These are phyloP conservation scores for Penicillium flavigenum DNA, from an alignment of 495 filamentous ascomycete genomes.

Conservation along the genomic window DNA sequence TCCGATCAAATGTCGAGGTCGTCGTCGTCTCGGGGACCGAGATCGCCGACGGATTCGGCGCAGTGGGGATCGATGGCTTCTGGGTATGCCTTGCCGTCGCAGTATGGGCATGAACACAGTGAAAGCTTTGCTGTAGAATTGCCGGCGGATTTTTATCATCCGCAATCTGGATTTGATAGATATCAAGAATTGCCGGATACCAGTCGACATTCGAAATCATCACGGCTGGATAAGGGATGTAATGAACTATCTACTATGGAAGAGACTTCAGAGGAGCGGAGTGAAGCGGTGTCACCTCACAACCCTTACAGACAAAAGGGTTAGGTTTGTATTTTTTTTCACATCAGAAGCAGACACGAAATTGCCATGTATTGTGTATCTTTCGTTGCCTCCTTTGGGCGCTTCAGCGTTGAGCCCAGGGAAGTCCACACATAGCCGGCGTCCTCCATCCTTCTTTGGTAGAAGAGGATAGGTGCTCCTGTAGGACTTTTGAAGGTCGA, in stretches of 20 bases:
- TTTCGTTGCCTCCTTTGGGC: too few relatives aligned
- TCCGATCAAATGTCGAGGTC: conserved; percentile 10
- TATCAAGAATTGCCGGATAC: conserved; percentile 9
- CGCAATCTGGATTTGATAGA: background rate
- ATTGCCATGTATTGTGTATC: background rate
- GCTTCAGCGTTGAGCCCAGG: too few relatives aligned
- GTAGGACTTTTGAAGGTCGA: too few relatives aligned
- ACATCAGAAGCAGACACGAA: background rate
- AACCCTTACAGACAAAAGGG: background rate
- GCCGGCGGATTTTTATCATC: conserved; percentile 15
- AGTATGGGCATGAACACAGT: background rate
- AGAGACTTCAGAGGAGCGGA: background rate
- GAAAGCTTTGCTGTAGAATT: conserved; percentile 12
- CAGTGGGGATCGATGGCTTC: background rate
- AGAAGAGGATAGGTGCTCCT: too few relatives aligned
- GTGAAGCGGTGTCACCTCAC: background rate
- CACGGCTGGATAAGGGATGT: conserved; percentile 2
- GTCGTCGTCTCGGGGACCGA: background rate
- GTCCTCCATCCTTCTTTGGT: too few relatives aligned
- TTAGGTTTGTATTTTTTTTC: background rate
- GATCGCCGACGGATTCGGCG: conserved; percentile 2
- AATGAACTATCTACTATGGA: background rate
- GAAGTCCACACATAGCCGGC: too few relatives aligned
- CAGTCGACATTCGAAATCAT: background rate
- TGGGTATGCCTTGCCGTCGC: background rate